Conservation (phyloP, 1,139 yeast genomes). For the Candida tetrigidarum region DNA sequence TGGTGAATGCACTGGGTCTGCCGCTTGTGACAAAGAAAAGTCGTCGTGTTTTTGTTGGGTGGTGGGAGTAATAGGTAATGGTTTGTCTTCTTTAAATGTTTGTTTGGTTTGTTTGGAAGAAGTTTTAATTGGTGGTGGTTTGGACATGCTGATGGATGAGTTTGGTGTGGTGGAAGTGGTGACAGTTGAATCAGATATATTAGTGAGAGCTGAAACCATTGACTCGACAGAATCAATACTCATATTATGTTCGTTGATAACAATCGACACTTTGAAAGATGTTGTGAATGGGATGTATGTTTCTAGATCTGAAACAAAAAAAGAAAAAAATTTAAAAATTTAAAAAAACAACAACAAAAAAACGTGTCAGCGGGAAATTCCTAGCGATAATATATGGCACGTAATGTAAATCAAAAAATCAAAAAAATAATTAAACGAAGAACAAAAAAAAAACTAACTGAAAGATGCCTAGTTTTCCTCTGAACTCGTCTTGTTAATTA, state of each 20-base stretch:
- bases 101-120: conserved; percentile 1
- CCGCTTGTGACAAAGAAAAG: neutral
- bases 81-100: conserved; percentile 5
- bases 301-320: neutral
- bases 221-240: conserved; percentile 11
- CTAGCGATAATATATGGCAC: no score
- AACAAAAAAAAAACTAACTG: no score
- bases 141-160: conserved; percentile 7
- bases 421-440: no score
- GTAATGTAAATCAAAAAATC: no score
- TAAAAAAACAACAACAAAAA: neutral
- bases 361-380: no score
- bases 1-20: neutral
- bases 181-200: conserved; percentile 1
- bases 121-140: conserved; percentile 7
- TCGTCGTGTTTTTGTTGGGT: conserved; percentile 1
- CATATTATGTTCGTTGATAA: neutral
- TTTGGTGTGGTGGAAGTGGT: conserved; percentile 6
- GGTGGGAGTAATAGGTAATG: conserved; percentile 8
- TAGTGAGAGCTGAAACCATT: conserved; percentile 8
- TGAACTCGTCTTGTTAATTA: no score
- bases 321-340: neutral
- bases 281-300: neutral
- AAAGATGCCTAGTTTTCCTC: no score
- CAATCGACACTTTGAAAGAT: conserved; percentile 6